Conservation (phyloP, 176 grass and related monocot species). For the Themeda triandra region DNA sequence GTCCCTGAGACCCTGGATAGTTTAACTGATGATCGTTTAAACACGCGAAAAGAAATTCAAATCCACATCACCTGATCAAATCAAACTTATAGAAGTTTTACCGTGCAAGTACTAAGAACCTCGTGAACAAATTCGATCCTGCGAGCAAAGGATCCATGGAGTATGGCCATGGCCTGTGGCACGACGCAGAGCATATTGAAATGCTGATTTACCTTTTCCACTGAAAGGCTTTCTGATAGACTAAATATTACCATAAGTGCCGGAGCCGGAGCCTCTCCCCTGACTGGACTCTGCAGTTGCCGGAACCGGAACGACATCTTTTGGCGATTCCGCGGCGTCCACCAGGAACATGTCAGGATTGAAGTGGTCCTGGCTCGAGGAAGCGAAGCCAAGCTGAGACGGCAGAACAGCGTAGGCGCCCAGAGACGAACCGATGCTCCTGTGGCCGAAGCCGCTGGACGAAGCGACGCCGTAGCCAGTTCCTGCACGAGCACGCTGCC, state of each 20-base stretch:
- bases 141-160: neutral
- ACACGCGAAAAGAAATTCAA: neutral
- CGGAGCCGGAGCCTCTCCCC: neutral
- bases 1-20: no score
- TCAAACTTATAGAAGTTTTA: neutral
- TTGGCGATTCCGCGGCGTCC: constrained; percentile 2
- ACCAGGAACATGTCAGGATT: constrained; percentile 38
- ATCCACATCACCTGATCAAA: neutral
- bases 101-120: neutral
- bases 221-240: neutral
- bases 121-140: neutral
- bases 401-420: neutral
- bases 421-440: neutral
- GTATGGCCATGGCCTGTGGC: neutral
- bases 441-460: neutral
- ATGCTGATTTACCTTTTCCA: neutral
- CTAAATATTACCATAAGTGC: neutral
- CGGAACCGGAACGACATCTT: neutral
- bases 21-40: no score
- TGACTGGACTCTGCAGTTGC: neutral
- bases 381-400: neutral
- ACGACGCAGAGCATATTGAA: neutral
- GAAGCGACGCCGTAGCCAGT: neutral
- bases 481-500: neutral
- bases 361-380: constrained; percentile 10